These are phyloP conservation scores for Cladobotryum mycophilum DNA, from an alignment of 2,329 filamentous ascomycete species.

Conservation along the genomic window DNA sequence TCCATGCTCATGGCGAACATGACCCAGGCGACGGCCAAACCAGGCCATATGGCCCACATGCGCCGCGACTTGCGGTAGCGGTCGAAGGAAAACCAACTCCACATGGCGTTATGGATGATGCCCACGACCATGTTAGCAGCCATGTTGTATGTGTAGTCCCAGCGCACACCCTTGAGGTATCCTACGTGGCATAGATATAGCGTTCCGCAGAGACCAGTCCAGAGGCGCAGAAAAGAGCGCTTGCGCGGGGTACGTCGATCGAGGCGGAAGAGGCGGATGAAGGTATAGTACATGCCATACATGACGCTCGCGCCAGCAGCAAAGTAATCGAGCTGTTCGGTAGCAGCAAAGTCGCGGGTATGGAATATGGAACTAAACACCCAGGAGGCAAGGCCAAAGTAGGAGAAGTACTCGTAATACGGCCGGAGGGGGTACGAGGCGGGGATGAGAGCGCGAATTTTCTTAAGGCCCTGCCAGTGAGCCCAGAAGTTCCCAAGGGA, in stretches of 20 bases:
- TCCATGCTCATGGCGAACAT: conserved; percentile 93
- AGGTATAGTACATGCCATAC: conserved; percentile 83
- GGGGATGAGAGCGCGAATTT: conserved; percentile 65
- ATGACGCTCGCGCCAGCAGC: conserved; percentile 83
- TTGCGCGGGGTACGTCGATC: conserved; percentile 48
- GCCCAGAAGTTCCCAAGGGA: conserved; percentile 86
- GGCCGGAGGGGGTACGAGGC: conserved; percentile 65
- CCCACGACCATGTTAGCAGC: conserved; percentile 82
- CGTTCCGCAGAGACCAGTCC: conserved; percentile 65
- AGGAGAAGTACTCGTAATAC: conserved; percentile 76
- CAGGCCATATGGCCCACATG: conserved; percentile 82
- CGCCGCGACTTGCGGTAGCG: conserved; percentile 66
- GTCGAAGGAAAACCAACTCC: conserved; percentile 75
- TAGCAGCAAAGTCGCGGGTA: conserved; percentile 74
- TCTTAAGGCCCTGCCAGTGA: conserved; percentile 69
- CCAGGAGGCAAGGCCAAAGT: conserved; percentile 79
- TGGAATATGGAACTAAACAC: conserved; percentile 87
- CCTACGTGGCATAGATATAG: conserved; percentile 72
- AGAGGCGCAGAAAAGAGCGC: conserved; percentile 56
- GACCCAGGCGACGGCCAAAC: conserved; percentile 86
- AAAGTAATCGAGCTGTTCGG: conserved; percentile 96
- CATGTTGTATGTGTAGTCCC: conserved; percentile 99
- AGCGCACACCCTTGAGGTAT: conserved; percentile 78
- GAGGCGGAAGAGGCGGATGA: conserved; percentile 75
- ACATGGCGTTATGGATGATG: conserved; percentile 72